Evolutionary conservation across 371 early-diverging fungal genomes (phyloP), one percentile per base, ranked within the genome.

Genomic region (Gilbertella persicaria): DNA sequence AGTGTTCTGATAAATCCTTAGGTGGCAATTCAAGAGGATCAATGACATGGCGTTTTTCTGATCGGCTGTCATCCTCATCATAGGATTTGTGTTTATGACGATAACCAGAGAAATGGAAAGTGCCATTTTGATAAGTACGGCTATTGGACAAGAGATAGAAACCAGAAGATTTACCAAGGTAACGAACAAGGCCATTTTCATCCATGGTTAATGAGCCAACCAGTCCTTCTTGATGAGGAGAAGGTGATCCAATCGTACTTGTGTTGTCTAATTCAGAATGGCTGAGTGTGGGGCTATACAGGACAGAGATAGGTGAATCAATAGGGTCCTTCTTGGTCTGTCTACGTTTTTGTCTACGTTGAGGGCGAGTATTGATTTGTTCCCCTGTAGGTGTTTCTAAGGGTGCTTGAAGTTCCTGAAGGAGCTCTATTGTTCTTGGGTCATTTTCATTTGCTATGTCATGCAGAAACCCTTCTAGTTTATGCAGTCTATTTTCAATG

Each of bases 401-500:
- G 42, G 60, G 82, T 40, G 81, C 56, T 54, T 73, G 73, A 7
- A 86, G 66, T 52, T 84, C 83, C 16, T 75, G 76, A 3, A 80
- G 58, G 6, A 84, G 57, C 14, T 78, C 75, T 40, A 79, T 30
- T 30, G 77, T 40, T 55, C 74, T 69, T 9, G 83, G 80, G 53
- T 86, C 82, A 12, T 73, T 30, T 6, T 46, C 41, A 24, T 51
- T 46, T 2, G 73, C 73, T 10, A 83, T 59, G 13, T 76, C 74
- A 5, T 73, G 69, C 1, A 87, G 66, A 9, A 83, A 53, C 12
- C 66, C 66, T 53, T 88, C 88, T 48, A 84, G 61, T 36, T 74
- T 78, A 48, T 78, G 80, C 44, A 88, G 59, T 19, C 87, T 69
- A 46, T 73, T 78, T 46, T 88, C 89, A 40, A 88, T 85, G 12